Evolutionary conservation across 1,139 yeast species (phyloP), one percentile per base, ranked within the genome.

Genomic region (Debaryomyces subglobosus): DNA sequence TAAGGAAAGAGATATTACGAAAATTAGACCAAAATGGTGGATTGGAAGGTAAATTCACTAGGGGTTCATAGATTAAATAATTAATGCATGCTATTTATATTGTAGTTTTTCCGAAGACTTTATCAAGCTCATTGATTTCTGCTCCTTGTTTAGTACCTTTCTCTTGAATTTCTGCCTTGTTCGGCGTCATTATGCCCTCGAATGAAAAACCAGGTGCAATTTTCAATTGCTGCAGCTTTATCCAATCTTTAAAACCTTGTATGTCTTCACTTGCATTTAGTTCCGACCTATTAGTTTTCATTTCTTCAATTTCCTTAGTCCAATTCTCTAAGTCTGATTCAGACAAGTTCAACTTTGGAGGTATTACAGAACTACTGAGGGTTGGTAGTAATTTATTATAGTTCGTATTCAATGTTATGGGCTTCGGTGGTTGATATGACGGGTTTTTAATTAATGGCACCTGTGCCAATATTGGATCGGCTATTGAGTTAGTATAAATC

Each of bases 371-470:
- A 8, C 49, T 57, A 5, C 71, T 53, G 27, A 75, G 53, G 6
- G 69, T 64, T 1, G 78, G 72, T 23, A 75, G 58, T 25, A 76
- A 56, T 53, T 72, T 73, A 49, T 68, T 71, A 62, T 79, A 84
- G 54, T 78, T 78, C 46, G 76, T 65, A 36, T 84, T 80, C 35
- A 84, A 67, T 2, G 82, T 76, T 29, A 83, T 72, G 2, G 87
- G 80, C 54, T 77, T 80, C 3, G 89, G 87, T 0, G 85, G 82
- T 49, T 74, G 78, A 54, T 69, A 75, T 21, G 71, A 67, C 0
- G 86, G 87, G 47, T 84, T 81, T 42, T 79, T 72, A 12, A 82
- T 76, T 40, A 84, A 69, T 0, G 89, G 88, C 1, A 84, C 78
- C 53, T 82, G 85, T 30, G 77, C 69, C 21, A 83, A 68, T 12